Base-by-base conservation (phyloP, 2,329 filamentous ascomycete genomes). In the Allantophomopsis cytisporea region DNA sequence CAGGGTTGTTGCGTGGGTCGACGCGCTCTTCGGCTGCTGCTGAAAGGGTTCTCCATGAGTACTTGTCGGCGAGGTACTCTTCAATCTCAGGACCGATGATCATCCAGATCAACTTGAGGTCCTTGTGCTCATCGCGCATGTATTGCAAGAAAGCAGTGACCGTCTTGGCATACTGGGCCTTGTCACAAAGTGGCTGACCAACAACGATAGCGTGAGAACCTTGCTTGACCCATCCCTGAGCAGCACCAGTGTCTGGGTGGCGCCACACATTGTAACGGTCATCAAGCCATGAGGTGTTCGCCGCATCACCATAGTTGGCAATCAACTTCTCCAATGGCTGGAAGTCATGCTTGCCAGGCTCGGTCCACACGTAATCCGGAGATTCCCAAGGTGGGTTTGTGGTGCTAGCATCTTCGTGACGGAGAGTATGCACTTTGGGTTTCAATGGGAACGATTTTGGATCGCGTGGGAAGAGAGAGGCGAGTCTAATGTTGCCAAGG, bases 281-380 rank as follows among this genome's bases (percentile, higher is more conserved):
- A 56, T 95, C 88, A 7, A 91, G 73, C 86, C 87, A 95, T 0
- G 86, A 91, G 0, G 88, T 95, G 54, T 94, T 93, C 37, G 86
- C 87, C 2, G 88, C 86, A 59, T 95, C 88, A 45, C 88, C 88
- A 50, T 95, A 95, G 59, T 95, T 95, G 54, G 86, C 86, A 57
- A 95, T 87, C 33, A 95, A 76, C 55, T 94, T 82, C 56, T 88
- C 84, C 5, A 95, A 57, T 0, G 84, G 70, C 38, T 87, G 87
- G 39, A 82, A 65, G 37, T 78, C 68, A 7, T 60, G 71, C 53
- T 64, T 68, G 41, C 60, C 67, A 48, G 60, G 48, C 10, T 60
- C 60, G 36, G 56, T 54, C 47, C 63, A 61, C 11, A 62, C 50
- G 41, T 43, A 59, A 50, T 45, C 60, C 51, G 48, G 58, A 52